Base-by-base conservation (phyloP, 306 rosid species). In the Cajanus cajan region DNA sequence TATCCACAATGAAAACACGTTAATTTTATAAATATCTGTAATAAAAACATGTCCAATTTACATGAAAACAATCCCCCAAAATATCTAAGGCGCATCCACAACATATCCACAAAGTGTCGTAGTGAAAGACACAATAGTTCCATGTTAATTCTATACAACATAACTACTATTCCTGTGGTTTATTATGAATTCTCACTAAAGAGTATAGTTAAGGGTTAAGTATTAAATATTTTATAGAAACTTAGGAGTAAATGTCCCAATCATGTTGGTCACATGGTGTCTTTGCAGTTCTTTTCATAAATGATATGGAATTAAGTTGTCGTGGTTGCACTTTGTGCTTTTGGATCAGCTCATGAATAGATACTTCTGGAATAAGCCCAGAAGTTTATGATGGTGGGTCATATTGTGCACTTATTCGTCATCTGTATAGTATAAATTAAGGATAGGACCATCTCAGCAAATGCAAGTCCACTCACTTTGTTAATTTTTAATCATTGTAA, bases 361-460 rank as follows among this genome's bases (percentile, higher is more conserved):
- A 34, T 45, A 22, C 18, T 16, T 44, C 33, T 12, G 3, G 19
- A 18, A 37, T 33, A n/a, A 67, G 59, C 82, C 78, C 80, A 45
- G 70, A 85, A 83, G 75, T 79, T 68, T 57, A 67, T 80, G 83
- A 67, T 82, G 85, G 78, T 58, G 78, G 80, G 70, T 80, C 73
- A 80, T 65, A 31, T 77, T 50, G 33, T 2, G 8, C 36, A 16
- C 48, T 22, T 31, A 1, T 22, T 9, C 19, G 13, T 4, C 16
- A 16, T 25, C 24, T 13, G 13, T n/a, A n/a, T n/a, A 25, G 31
- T 1, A 28, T 28, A 3, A 3, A 28, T 28, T n/a, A n/a, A 54
- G 86, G 75, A 83, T 15, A 62, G 90, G 86, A 84, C 90, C 88
- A 64, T 33, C n/a, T 8, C 54, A 33, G 43, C 15, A 50, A 50